Base-by-base conservation (phyloP, 2,329 filamentous ascomycete species). In the Fusarium tupiense region DNA sequence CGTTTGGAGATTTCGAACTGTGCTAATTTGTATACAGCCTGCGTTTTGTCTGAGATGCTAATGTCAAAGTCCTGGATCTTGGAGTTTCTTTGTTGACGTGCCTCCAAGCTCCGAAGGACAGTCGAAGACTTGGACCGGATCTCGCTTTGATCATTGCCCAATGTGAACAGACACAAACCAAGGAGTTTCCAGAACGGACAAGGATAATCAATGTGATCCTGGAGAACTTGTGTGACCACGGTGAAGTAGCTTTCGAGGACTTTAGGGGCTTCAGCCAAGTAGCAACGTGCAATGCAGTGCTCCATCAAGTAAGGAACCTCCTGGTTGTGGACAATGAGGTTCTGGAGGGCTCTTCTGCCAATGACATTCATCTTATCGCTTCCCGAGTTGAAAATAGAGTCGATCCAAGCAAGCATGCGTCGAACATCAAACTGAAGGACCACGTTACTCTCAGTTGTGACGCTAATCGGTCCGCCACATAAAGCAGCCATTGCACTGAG, bases 21-120 rank as follows among this genome's bases (percentile, higher is more conserved):
- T 0, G 97, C 96, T 50, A 97, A 87, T 84, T 99, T 99, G 84
- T 98, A 99, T 6, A 99, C 96, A 1, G 96, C 95, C 75, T 97
- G 97, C 0, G 97, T 99, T 84, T 98, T 98, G 84, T 99, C 97
- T 1, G 96, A 97, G 66, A 99, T 96, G 81, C 95, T 98, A 78
- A 99, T 98, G 79, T 99, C 96, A 67, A 98, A 97, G 81, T 99
- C 96, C 80, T 98, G 94, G 12, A 99, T 91, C 80, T 97, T 97
- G 3, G 96, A 98, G 73, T 91, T 96, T 74, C 93, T 86, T 6
- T 84, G 84, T 74, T 96, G 93, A 31, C 94, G 90, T 74, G 95
- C 91, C 82, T 98, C 96, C 4, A 98, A 86, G 0, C 91, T 91
- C 46, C 95, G 90, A 19, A 99, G 86, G 38, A 98, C 86, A 56